Evolutionary conservation across 2,329 filamentous ascomycete genomes (phyloP).

Genomic region (Huntiella decipiens): DNA sequence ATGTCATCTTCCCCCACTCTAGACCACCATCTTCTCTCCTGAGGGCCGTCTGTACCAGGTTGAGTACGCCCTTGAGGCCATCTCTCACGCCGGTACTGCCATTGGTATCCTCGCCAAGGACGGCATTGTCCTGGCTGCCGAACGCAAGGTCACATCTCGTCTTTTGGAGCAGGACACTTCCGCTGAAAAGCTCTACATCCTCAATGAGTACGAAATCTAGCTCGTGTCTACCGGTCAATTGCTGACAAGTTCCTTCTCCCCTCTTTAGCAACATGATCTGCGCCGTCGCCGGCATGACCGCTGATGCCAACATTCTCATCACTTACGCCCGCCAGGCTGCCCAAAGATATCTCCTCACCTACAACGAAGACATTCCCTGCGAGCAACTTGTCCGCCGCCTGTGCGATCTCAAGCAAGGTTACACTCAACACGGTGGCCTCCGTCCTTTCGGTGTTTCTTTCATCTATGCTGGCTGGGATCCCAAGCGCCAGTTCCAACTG

Average conservation of each 20-base stretch:
- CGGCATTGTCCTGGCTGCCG: conserved; percentile 92
- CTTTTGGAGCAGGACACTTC: conserved; percentile 97
- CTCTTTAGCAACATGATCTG: conserved; percentile 89
- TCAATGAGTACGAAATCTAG: conserved; percentile 62
- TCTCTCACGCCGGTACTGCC: conserved; percentile 93
- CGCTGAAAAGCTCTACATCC: conserved; percentile 97
- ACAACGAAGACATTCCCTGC: conserved; percentile 99
- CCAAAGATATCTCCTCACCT: conserved; percentile 93
- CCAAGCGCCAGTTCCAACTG: conserved; percentile 89
- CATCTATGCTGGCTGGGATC: conserved; percentile 98
- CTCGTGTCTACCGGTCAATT: neutral
- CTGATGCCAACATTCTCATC: conserved; percentile 99
- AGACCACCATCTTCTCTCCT: conserved; percentile 99
- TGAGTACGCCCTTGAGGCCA: conserved; percentile 96
- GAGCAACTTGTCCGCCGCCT: conserved; percentile 92
- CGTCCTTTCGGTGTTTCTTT: conserved; percentile 96
- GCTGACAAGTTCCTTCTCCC: neutral
- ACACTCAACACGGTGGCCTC: conserved; percentile 96
- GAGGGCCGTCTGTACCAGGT: conserved; percentile 98
- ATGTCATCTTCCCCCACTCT: conserved; percentile 2
- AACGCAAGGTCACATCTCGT: conserved; percentile 98
- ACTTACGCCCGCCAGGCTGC: conserved; percentile 96
- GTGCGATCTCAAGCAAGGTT: conserved; percentile 97
- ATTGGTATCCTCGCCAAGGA: conserved; percentile 94
- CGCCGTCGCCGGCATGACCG: conserved; percentile 96